phyloP scores from a whole-genome alignment of 2,329 filamentous ascomycete species.

The Neobulgaria alba region DNA sequence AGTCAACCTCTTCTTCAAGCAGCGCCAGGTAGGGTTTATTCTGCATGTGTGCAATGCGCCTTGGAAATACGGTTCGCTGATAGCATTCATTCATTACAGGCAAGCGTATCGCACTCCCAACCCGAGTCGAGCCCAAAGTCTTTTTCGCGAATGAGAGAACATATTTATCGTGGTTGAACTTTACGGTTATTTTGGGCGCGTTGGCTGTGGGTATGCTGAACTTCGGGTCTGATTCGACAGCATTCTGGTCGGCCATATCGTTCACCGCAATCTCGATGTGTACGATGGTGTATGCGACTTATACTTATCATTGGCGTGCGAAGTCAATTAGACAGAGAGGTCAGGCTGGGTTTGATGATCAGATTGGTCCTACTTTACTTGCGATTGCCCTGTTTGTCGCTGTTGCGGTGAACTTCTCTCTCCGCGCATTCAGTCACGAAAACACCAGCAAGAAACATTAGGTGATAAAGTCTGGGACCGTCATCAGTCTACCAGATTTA shows the following conservation, averaged over 20 bases:
- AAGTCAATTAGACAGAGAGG: slow-evolving; percentile 85
- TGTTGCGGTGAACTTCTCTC: slow-evolving; percentile 91
- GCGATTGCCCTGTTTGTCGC: slow-evolving; percentile 79
- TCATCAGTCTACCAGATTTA: too few relatives aligned
- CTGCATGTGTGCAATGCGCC: background rate
- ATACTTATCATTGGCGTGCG: slow-evolving; percentile 95
- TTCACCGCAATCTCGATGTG: slow-evolving; percentile 93
- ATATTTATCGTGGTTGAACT: slow-evolving; percentile 99
- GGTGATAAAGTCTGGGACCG: background rate
- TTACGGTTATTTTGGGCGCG: slow-evolving; percentile 95
- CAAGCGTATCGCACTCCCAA: slow-evolving; percentile 97
- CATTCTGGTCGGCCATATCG: slow-evolving; percentile 85
- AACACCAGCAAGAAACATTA: background rate
- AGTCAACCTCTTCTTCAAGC: slow-evolving; percentile 93
- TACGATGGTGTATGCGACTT: slow-evolving; percentile 88
- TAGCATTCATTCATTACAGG: slow-evolving; percentile 44
- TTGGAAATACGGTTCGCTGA: slow-evolving; percentile 4
- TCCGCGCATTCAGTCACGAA: slow-evolving; percentile 39
- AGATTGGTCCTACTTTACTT: slow-evolving; percentile 85
- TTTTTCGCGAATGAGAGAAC: slow-evolving; percentile 99
- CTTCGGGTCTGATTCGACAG: slow-evolving; percentile 80
- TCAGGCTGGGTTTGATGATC: slow-evolving; percentile 93
- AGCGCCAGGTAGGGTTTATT: slow-evolving; percentile 60
- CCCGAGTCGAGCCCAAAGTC: slow-evolving; percentile 97
- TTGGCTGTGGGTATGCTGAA: slow-evolving; percentile 95